Evolutionary conservation across 331 rosid species (phyloP), one percentile per base, ranked within the genome.

Genomic region (Saraca asoca): DNA sequence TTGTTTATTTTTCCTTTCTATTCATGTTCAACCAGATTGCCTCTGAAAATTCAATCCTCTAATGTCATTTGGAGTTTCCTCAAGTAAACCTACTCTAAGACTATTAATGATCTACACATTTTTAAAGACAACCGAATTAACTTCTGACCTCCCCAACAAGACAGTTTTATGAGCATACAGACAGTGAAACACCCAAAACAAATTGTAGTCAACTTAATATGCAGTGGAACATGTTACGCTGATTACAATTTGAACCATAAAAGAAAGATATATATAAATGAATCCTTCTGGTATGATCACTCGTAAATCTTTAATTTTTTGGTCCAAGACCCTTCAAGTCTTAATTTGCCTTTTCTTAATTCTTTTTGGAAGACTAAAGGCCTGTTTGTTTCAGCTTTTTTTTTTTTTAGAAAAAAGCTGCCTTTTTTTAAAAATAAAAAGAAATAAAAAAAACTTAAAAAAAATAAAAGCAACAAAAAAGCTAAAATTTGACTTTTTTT

Each of bases 11-110:
- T 46, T 60, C 12, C 56, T 56, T 17, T 14, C 20, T 10, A 20
- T 12, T 61, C 55, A 65, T 12, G 52, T 56, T 62, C 62, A 76
- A 57, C 49, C 39, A 63, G 75, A 56, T 75, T 13, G 15, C 57
- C 9, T 62, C 55, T 9, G 50, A 60, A 60, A 58, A 64, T 19
- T 14, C 59, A 18, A 46, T 50, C 56, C 48, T 39, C 46, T 39
- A 20, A 51, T 10, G 49, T 43, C 13, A 38, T 6, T 48, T 20
- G 56, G 12, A 51, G 44, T 49, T 60, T 35, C 45, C 49, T 37
- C 18, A 18, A 18, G 70, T 53, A 61, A 75, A 45, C 52, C 15
- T 20, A 61, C 43, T 51, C 58, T 12, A 1, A 51, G 37, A 60
- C 5, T 10, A 10, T 43, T 43, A 43, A 12, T 43, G n/a, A 12